Base-by-base conservation (phyloP, 2,329 filamentous ascomycete genomes). In the Rhynchosporium graminicola region DNA sequence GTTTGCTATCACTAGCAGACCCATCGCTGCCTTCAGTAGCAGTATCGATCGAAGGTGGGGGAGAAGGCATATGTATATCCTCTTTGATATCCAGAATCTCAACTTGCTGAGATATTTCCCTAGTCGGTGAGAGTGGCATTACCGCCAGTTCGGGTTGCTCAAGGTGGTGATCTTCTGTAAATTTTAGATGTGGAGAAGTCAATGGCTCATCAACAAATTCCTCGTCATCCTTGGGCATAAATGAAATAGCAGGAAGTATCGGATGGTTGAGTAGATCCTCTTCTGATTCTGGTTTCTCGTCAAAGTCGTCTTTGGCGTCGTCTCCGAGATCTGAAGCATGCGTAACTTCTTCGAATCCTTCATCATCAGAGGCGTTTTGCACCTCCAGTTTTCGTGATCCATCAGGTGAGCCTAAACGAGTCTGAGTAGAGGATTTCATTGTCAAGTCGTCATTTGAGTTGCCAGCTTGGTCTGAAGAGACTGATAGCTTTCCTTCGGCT, bases 301-400 rank as follows among this genome's bases (percentile, higher is more conserved):
- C 82, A 63, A 89, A 84, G 65, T 89, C 86, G 65, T 90, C 85
- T 43, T 88, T 89, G 1, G 83, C 85, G 57, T 91, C 88, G 65
- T 93, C 90, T 20, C 85, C 85, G 70, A 92, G 83, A 63, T 92
- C 89, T 36, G 87, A 88, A 51, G 80, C 79, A 54, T 84, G 82
- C 40, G 83, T 83, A 9, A 98, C 93, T 76, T 97, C 92, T 74
- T 99, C 95, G 72, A 97, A 98, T 0, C 91, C 91, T 73, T 98
- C 95, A 67, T 95, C 91, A 67, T 95, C 91, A 12, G 89, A 88
- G 15, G 85, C 87, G 71, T 95, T 96, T 58, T 89, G 90, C 13
- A 94, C 86, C 68, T 94, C 91, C 1, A 93, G 80, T 52, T 82
- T 83, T 59, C 90, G 89, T 57, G 86, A 82, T 61, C 87, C 86